Evolutionary conservation across 768 basidiomycete genomes (phyloP).

Genomic region (Suillus occidentalis): DNA sequence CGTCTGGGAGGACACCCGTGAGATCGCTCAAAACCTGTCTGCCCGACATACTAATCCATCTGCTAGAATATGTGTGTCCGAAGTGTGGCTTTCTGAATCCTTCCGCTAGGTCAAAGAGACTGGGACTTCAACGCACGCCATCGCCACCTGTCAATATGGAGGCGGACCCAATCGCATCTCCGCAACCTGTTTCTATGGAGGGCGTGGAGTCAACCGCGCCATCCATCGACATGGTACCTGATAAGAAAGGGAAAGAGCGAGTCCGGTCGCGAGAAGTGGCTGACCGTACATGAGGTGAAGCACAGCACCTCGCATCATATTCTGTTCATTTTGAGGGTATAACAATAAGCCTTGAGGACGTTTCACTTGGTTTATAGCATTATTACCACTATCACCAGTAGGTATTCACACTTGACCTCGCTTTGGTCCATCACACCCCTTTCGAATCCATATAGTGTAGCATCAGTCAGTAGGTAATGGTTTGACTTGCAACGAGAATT

Average conservation of each 20-base stretch:
- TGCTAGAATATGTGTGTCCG: conserved; percentile 78
- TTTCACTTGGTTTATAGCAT: conserved; percentile 1
- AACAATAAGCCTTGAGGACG: background rate
- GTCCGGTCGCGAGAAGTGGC: background rate
- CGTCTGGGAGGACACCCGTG: conserved; percentile 81
- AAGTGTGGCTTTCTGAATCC: conserved; percentile 86
- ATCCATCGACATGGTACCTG: background rate
- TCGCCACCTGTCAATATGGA: conserved; percentile 17
- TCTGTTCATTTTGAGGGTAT: background rate
- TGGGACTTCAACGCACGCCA: conserved; percentile 23
- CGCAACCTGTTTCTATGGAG: background rate
- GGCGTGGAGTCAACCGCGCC: background rate
- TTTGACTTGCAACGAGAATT: background rate
- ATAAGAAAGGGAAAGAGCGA: background rate
- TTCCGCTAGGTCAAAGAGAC: conserved; percentile 37
- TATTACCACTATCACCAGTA: background rate
- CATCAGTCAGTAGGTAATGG: background rate
- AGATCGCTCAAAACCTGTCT: conserved; percentile 32
- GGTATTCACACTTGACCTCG: background rate
- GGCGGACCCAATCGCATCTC: background rate
- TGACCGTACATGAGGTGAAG: background rate
- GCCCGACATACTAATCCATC: conserved; percentile 1
- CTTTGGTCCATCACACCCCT: background rate
- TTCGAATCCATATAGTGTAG: background rate
- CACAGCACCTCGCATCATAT: background rate